A percentile compares a stretch with the other conserved stretches of the same genome.
phyloP scores from a whole-genome alignment of 1,284 basidiomycete genomes.

The Sanghuangporus sanghuang region DNA sequence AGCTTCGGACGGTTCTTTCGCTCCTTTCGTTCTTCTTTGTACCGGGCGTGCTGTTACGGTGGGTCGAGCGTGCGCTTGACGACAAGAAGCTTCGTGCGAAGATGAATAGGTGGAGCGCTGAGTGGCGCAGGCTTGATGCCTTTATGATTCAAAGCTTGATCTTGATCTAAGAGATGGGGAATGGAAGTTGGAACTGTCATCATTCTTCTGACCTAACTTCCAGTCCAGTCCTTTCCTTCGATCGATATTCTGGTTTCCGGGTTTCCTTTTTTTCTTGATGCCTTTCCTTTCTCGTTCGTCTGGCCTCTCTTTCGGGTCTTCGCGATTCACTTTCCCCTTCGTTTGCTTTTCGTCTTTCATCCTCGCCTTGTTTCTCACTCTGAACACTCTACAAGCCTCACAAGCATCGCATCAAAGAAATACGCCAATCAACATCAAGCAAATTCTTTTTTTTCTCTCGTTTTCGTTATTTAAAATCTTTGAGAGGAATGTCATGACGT shows the following conservation, averaged over 20 bases:
- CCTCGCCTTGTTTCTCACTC: neutral
- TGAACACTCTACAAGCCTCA: too few species aligned
- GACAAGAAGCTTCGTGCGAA: conserved; percentile 63
- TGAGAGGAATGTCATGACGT: too few species aligned
- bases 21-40: conserved; percentile 89
- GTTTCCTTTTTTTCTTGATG: neutral
- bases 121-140: conserved; percentile 72
- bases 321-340: neutral
- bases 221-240: too few species aligned
- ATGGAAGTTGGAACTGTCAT: too few species aligned
- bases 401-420: neutral
- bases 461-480: too few species aligned
- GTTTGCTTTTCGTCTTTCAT: neutral
- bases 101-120: conserved; percentile 66
- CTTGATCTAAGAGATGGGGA: too few species aligned
- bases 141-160: conserved; percentile 37
- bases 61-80: conserved; percentile 72
- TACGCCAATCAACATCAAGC: neutral
- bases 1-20: conserved; percentile 86
- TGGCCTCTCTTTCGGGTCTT: neutral
- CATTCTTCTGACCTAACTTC: too few species aligned
- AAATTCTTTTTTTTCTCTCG: too few species aligned
- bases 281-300: neutral
- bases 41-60: conserved; percentile 69
- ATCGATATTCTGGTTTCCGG: neutral